Conservation (phyloP, 2,329 filamentous ascomycete species). For the Penicillium sp. region DNA sequence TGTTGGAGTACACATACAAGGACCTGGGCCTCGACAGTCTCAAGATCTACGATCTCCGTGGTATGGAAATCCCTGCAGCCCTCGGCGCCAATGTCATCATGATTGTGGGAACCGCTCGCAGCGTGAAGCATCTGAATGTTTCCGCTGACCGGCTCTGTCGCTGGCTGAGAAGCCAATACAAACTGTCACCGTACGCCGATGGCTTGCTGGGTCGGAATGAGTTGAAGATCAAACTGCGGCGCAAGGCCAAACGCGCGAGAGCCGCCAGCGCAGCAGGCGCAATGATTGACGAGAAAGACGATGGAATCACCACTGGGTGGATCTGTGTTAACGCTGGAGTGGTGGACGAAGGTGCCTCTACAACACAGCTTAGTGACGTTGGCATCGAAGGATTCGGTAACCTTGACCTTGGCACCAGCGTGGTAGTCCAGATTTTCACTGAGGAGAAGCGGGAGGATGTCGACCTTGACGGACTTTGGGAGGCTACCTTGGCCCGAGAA, state of each 20-base stretch:
- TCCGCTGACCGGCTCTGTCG: constrained; percentile 86
- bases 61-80: constrained; percentile 81
- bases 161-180: constrained; percentile 75
- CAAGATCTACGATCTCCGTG: constrained; percentile 76
- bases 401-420: constrained; percentile 56
- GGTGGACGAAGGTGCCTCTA: constrained; percentile 55
- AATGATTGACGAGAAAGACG: constrained; percentile 63
- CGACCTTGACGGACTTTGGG: constrained; percentile 67
- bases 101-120: constrained; percentile 87
- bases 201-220: constrained; percentile 88
- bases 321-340: constrained; percentile 88
- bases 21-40: constrained; percentile 86
- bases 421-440: constrained; percentile 73
- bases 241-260: constrained; percentile 79
- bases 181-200: constrained; percentile 76
- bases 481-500: constrained; percentile 46
- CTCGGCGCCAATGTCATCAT: constrained; percentile 88
- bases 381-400: constrained; percentile 75
- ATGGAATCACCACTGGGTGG: constrained; percentile 92
- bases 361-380: constrained; percentile 28
- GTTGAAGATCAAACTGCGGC: constrained; percentile 79
- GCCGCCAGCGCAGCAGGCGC: constrained; percentile 73
- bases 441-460: constrained; percentile 69
- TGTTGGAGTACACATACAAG: constrained; percentile 77
- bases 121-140: constrained; percentile 89